Evolutionary conservation across 306 rosid species (phyloP).

Genomic region (Cicer cuneatum): DNA sequence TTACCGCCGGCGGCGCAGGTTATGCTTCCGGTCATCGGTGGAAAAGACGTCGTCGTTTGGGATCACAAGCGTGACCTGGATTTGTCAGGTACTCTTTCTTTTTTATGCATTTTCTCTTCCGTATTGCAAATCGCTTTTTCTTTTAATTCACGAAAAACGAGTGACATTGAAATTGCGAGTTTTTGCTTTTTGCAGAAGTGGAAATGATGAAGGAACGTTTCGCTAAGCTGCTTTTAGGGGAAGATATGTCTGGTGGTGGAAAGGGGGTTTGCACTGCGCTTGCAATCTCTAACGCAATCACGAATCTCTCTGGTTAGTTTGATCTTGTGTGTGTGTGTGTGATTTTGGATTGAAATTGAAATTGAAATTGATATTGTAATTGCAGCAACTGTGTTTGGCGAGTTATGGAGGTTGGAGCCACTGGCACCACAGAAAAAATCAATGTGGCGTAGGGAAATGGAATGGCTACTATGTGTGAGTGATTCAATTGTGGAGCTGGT

Average conservation of each 20-base stretch:
- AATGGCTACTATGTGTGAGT: slow-evolving; percentile 85
- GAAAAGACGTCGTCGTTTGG: slow-evolving; percentile 74
- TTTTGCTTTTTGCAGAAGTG: slow-evolving; percentile 57
- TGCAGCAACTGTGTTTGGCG: slow-evolving; percentile 93
- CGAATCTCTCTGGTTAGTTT: slow-evolving; percentile 88
- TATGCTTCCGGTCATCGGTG: slow-evolving; percentile 74
- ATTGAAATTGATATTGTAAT: slow-evolving; percentile 36
- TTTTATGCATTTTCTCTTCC: neutral
- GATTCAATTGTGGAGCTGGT: slow-evolving; percentile 91
- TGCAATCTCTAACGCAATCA: slow-evolving; percentile 90
- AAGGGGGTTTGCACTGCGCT: slow-evolving; percentile 97
- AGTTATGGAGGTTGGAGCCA: slow-evolving; percentile 92
- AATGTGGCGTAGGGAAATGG: slow-evolving; percentile 96
- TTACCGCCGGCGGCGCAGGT: slow-evolving; percentile 59
- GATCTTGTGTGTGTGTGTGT: neutral
- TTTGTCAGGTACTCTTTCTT: slow-evolving; percentile 62
- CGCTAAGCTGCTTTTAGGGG: slow-evolving; percentile 87
- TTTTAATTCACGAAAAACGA: neutral
- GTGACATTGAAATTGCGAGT: neutral
- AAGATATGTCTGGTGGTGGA: slow-evolving; percentile 99
- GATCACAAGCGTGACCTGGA: slow-evolving; percentile 66
- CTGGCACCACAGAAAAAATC: slow-evolving; percentile 74
- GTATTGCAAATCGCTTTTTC: neutral
- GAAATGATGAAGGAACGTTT: slow-evolving; percentile 98
- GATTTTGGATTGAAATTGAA: slow-evolving; percentile 26